phyloP scores from a whole-genome alignment of 768 basidiomycete genomes.

The Tylopilus sp. region DNA sequence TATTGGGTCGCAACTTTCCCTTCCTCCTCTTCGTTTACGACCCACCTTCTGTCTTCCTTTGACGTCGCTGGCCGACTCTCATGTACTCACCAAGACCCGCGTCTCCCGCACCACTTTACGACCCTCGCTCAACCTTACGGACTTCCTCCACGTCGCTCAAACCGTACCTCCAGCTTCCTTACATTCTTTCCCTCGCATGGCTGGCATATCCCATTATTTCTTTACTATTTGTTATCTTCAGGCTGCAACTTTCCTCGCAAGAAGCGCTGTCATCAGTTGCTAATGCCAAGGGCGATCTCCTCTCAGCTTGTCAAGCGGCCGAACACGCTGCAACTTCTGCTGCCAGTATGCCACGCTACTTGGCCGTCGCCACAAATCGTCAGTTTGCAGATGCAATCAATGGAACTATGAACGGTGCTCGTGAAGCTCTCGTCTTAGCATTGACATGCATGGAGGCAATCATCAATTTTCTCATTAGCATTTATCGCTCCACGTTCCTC shows the following conservation, averaged over 20 bases:
- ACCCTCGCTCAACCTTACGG: slow-evolving; percentile 40
- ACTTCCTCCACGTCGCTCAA: slow-evolving; percentile 44
- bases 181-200: slow-evolving; percentile 85
- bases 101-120: slow-evolving; percentile 56
- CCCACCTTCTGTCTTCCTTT: slow-evolving; percentile 6
- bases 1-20: slow-evolving; percentile 8
- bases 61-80: slow-evolving; percentile 39
- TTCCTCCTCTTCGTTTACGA: slow-evolving; percentile 13
- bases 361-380: slow-evolving; percentile 81
- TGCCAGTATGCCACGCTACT: slow-evolving; percentile 83
- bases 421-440: slow-evolving; percentile 65
- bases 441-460: slow-evolving; percentile 84
- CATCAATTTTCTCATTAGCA: slow-evolving; percentile 88
- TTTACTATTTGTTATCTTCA: slow-evolving; percentile 82
- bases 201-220: slow-evolving; percentile 90
- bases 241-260: slow-evolving; percentile 69
- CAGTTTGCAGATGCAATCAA: slow-evolving; percentile 79
- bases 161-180: slow-evolving; percentile 80
- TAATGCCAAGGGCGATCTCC: slow-evolving; percentile 70
- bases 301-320: slow-evolving; percentile 82
- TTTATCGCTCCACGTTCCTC: slow-evolving; percentile 89
- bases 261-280: slow-evolving; percentile 65
- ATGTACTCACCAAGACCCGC: slow-evolving; percentile 31
- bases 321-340: slow-evolving; percentile 78
- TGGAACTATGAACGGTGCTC: slow-evolving; percentile 72